phyloP scores from a whole-genome alignment of 192 early-diverging fungal genomes.

The Phlyctochytrium bullatum region DNA sequence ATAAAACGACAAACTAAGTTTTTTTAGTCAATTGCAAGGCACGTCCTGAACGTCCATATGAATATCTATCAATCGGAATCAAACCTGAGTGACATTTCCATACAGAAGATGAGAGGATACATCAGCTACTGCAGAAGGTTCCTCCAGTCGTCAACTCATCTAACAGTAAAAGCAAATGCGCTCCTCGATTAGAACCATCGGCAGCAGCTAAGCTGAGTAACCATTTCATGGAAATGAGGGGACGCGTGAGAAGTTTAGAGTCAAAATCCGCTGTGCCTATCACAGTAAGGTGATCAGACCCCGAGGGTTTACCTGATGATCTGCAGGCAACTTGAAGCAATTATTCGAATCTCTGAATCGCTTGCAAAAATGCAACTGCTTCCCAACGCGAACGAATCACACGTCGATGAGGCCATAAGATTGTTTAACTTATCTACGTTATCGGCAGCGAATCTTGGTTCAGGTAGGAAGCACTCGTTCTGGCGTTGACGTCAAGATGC shows the following conservation, averaged over 20 bases:
- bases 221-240: slow-evolving; percentile 90
- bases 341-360: slow-evolving; percentile 96
- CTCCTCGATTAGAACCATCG: slow-evolving; percentile 82
- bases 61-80: slow-evolving; percentile 58
- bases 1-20: background rate
- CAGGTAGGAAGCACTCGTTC: too few relatives aligned
- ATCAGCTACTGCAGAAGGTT: slow-evolving; percentile 92
- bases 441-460: slow-evolving; percentile 89
- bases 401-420: slow-evolving; percentile 97
- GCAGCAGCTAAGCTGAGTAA: slow-evolving; percentile 90
- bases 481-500: too few relatives aligned
- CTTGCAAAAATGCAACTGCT: slow-evolving; percentile 93
- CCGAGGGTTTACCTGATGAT: slow-evolving; percentile 1
- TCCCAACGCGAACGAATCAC: slow-evolving; percentile 75
- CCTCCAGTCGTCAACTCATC: slow-evolving; percentile 10
- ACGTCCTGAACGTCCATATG: slow-evolving; percentile 93
- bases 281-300: slow-evolving; percentile 73
- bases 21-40: slow-evolving; percentile 81
- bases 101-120: slow-evolving; percentile 94
- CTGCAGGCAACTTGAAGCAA: slow-evolving; percentile 92
- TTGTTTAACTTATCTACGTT: slow-evolving; percentile 98
- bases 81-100: slow-evolving; percentile 82
- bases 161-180: slow-evolving; percentile 70
- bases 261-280: slow-evolving; percentile 82
- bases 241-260: slow-evolving; percentile 76